A percentile compares a stretch with the other conserved stretches of the same genome.
phyloP scores from a whole-genome alignment of 1,284 basidiomycete genomes.

The Ustilago xerochloae region DNA sequence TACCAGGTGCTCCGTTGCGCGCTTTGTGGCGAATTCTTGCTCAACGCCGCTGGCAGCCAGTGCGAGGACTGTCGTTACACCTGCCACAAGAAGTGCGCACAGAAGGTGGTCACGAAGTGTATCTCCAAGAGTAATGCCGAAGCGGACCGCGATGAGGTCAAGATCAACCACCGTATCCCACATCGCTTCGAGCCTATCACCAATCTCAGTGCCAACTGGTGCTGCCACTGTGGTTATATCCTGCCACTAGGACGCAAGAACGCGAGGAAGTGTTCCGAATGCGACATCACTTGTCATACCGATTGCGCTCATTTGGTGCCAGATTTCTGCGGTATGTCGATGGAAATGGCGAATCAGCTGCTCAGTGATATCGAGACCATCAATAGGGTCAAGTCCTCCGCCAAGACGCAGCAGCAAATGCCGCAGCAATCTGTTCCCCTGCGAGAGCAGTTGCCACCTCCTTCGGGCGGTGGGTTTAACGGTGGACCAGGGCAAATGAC shows the following conservation, averaged over 20 bases:
- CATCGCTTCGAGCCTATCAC: slow-evolving; percentile 98
- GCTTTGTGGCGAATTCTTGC: slow-evolving; percentile 95
- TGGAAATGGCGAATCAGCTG: slow-evolving; percentile 97
- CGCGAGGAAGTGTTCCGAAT: slow-evolving; percentile 93
- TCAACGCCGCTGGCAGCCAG: slow-evolving; percentile 96
- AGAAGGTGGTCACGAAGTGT: slow-evolving; percentile 99
- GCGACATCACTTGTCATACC: slow-evolving; percentile 94
- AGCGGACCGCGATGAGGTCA: slow-evolving; percentile 91
- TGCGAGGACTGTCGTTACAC: slow-evolving; percentile 99
- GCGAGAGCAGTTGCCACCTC: slow-evolving; percentile 11
- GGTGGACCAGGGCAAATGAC: slow-evolving; percentile 21
- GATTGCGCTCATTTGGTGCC: slow-evolving; percentile 98
- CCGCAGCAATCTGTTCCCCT: slow-evolving; percentile 7
- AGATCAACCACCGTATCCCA: slow-evolving; percentile 98
- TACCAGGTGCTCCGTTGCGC: slow-evolving; percentile 96
- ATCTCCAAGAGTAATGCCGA: slow-evolving; percentile 96
- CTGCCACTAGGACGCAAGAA: slow-evolving; percentile 96
- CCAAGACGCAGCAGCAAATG: slow-evolving; percentile 43
- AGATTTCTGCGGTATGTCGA: slow-evolving; percentile 99
- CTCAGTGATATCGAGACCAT: slow-evolving; percentile 85
- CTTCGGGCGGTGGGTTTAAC: slow-evolving; percentile 4
- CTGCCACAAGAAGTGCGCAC: slow-evolving; percentile 97
- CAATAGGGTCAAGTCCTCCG: slow-evolving; percentile 69
- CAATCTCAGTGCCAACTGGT: slow-evolving; percentile 98
- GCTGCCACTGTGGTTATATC: slow-evolving; percentile 96